Evolutionary conservation across 208 protist species (phyloP), one percentile per base, ranked within the genome.

Genomic region (Trypanosoma platydactyli): DNA sequence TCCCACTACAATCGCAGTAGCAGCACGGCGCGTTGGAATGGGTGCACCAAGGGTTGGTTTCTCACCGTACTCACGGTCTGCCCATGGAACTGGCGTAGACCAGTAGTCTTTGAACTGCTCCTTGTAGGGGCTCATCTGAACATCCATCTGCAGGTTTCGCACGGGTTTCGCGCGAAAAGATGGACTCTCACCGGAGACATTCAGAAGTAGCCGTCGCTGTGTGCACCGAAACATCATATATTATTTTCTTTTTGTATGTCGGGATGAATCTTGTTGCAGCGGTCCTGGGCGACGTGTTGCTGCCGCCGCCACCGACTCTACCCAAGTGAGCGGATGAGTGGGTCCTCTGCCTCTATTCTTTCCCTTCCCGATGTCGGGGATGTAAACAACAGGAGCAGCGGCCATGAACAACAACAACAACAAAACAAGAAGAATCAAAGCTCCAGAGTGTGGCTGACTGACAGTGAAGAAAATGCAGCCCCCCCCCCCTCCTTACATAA

Each of bases 51-150:
- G 73, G 51, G 83, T 87, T 20, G 86, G 86, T 69, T 95, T 95
- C 65, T 81, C 81, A 18, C 89, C 86, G 61, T 91, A 95, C 69
- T 91, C 86, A 40, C 89, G 84, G 55, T 91, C 85, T 5, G 84
- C 84, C 63, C 84, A 95, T 0, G 89, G 89, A 5, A 95, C 79
- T 1, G 89, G 86, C 5, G 89, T 91, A 12, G 89, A 59, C 87
- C 89, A 95, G 79, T 83, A 95, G 49, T 93, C 84, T 64, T 95
- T 95, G 68, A 95, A 95, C 64, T 92, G 84, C 76, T 95, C 89
- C 76, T 95, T 95, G 75, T 95, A 95, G 20, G 86, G 89, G 63
- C 84, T 92, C 60, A 83, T 78, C 40, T 88, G 81, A 5, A 86
- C 89, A 48, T 95, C 86, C 46, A 91, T 70, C 27, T 89, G 79